Evolutionary conservation across 1,284 basidiomycete species (phyloP), one percentile per base, ranked within the genome.

Genomic region (Sphagnurus paluster): DNA sequence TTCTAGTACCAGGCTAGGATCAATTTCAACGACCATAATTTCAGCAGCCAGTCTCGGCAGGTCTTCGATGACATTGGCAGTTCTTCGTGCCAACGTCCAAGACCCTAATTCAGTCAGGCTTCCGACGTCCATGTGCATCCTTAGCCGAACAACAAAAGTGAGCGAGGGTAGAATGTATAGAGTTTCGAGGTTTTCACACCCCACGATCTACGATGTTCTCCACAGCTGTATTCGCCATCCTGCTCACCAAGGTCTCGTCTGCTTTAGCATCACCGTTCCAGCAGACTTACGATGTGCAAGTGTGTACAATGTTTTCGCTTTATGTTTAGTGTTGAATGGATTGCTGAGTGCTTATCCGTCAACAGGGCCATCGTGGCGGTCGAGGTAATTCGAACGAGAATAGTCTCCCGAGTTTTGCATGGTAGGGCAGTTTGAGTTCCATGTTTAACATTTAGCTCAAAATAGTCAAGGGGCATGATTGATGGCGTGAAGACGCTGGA

Each of bases 401-500:
- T 56, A 81, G 76, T 5, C 67, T 90, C 28, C 82, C 83, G 2
- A 77, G 80, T 48, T 89, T 89, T 63, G 87, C 86, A 50, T 87
- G 84, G 85, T 86, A 68, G 50, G 68, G 26, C 5, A 19, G 7
- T 25, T 13, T 23, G 9, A 24, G 34, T 30, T 36, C 9, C 20
- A 13, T 30, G 25, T 3, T 20, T 19, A 16, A 13, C 26, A 25
- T 47, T 29, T n/a, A n/a, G n/a, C 39, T 39, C 33, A 50, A 40
- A 46, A 36, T 42, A 41, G 33, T 39, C 33, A 44, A 83, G 83
- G 82, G 85, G 78, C 29, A 69, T 90, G 46, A 78, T 90, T 32
- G 77, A 86, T 55, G 88, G 88, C 23, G 79, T 81, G 13, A 84
- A 82, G 1, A 87, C 86, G 0, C 71, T 92, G 17, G 88, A 91